These are phyloP conservation scores for Penicillium sclerotiorum DNA, from an alignment of 2,329 filamentous ascomycete genomes.

Conservation along the genomic window DNA sequence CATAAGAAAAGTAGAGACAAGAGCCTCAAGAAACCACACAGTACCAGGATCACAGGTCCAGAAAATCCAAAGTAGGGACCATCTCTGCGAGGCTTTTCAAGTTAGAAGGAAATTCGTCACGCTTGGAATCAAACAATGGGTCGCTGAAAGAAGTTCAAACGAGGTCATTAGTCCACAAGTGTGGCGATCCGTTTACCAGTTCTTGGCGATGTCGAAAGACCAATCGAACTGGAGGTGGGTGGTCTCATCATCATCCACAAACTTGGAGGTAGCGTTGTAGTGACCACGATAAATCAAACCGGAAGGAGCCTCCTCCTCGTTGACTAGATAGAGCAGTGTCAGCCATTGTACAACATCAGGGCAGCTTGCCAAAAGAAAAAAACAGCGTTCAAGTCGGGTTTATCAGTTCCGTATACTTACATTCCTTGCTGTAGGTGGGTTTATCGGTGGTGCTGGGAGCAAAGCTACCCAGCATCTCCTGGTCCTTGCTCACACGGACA, in stretches of 20 bases:
- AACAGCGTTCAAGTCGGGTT: too few relatives aligned
- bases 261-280: constrained; percentile 87
- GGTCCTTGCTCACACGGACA: constrained; percentile 84
- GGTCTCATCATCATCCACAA: constrained; percentile 93
- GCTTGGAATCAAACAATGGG: constrained; percentile 25
- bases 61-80: constrained; percentile 19
- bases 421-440: constrained; percentile 84
- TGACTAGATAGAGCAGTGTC: constrained; percentile 60
- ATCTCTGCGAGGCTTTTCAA: constrained; percentile 33
- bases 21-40: constrained; percentile 9
- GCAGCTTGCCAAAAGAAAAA: too few relatives aligned
- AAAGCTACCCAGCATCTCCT: constrained; percentile 98
- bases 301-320: constrained; percentile 86
- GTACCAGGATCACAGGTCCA: too few relatives aligned
- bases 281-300: constrained; percentile 88
- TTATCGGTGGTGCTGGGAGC: constrained; percentile 89
- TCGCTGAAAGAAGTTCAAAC: constrained; percentile 27
- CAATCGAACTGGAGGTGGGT: constrained; percentile 91
- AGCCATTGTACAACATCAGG: not conserved
- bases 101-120: constrained; percentile 33
- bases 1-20: not conserved
- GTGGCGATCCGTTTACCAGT: constrained; percentile 62
- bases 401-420: too few relatives aligned
- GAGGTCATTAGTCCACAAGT: constrained; percentile 8
- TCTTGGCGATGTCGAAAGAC: constrained; percentile 95